Evolutionary conservation across 352 stramenopile species (phyloP).

Genomic region (Phytophthora citrophthora): DNA sequence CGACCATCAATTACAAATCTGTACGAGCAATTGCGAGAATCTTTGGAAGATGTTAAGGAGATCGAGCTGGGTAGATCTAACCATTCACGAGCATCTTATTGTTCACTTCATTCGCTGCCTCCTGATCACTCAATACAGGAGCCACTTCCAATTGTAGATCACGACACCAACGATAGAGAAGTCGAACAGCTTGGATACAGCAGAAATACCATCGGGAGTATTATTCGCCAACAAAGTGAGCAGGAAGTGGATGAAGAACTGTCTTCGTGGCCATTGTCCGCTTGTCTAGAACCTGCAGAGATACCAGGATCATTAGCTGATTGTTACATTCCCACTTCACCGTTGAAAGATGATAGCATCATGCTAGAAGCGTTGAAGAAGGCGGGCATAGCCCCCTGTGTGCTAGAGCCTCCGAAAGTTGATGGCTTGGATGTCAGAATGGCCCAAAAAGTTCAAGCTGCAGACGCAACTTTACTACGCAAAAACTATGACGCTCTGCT

Average conservation of each 20-base stretch:
- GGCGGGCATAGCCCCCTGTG: conserved; percentile 32
- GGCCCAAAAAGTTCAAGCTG: conserved; percentile 56
- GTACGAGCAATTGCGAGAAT: conserved; percentile 36
- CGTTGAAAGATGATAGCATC: conserved; percentile 9
- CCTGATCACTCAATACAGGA: neutral
- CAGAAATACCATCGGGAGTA: conserved; percentile 7
- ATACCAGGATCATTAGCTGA: neutral
- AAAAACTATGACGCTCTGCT: conserved; percentile 85
- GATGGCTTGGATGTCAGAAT: conserved; percentile 62
- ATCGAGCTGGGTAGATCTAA: conserved; percentile 9
- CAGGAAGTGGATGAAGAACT: conserved; percentile 5
- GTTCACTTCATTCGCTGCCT: conserved; percentile 10
- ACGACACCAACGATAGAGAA: conserved; percentile 3
- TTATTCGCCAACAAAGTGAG: conserved; percentile 8
- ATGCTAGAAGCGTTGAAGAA: conserved; percentile 26
- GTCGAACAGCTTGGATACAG: conserved; percentile 11
- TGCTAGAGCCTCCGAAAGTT: conserved; percentile 50
- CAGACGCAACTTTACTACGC: conserved; percentile 66
- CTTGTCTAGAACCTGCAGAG: conserved; percentile 6
- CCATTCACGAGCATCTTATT: conserved; percentile 12
- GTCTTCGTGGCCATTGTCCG: neutral
- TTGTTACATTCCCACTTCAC: neutral
- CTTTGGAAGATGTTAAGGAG: conserved; percentile 28
- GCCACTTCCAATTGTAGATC: conserved; percentile 22
- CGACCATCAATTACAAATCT: conserved; percentile 14